These are phyloP conservation scores for Dactylellina drechsleri DNA, from an alignment of 2,329 filamentous ascomycete species.

Conservation along the genomic window DNA sequence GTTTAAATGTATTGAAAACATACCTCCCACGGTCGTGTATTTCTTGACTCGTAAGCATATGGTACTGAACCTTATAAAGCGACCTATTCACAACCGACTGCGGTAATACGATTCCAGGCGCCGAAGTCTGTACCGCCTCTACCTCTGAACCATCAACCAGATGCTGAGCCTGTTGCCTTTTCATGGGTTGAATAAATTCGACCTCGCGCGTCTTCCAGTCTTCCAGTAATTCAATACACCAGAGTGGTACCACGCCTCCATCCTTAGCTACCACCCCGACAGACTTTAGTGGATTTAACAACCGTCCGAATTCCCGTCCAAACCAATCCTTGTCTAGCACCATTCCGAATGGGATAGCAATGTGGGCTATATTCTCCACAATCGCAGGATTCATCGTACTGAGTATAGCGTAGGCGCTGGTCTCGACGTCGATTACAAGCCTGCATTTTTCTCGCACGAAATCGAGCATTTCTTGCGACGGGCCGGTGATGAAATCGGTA, in stretches of 20 bases:
- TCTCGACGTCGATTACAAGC: slow-evolving; percentile 34
- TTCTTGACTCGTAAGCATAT: slow-evolving; percentile 9
- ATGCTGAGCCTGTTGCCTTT: background rate
- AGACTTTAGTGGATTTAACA: background rate
- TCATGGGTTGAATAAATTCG: too few relatives aligned
- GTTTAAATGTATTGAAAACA: slow-evolving; percentile 33
- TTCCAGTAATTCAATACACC: slow-evolving; percentile 15
- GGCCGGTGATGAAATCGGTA: slow-evolving; percentile 29
- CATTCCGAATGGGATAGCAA: slow-evolving; percentile 12
- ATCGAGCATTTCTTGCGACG: slow-evolving; percentile 24
- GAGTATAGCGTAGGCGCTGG: slow-evolving; percentile 22
- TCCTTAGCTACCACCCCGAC: slow-evolving; percentile 27
- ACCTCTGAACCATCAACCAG: background rate
- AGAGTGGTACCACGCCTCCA: slow-evolving; percentile 1
- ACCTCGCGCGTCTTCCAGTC: too few relatives aligned
- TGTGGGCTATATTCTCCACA: slow-evolving; percentile 7
- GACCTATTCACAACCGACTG: background rate
- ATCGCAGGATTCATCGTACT: slow-evolving; percentile 20
- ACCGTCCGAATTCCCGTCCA: background rate
- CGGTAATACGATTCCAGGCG: background rate
- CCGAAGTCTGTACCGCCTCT: background rate
- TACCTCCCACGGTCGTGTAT: slow-evolving; percentile 41
- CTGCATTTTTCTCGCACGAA: slow-evolving; percentile 27
- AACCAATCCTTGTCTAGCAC: slow-evolving; percentile 10
- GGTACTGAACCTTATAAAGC: background rate